phyloP scores from a whole-genome alignment of 1,284 basidiomycete genomes.

The Fomitopsis schrenkii region DNA sequence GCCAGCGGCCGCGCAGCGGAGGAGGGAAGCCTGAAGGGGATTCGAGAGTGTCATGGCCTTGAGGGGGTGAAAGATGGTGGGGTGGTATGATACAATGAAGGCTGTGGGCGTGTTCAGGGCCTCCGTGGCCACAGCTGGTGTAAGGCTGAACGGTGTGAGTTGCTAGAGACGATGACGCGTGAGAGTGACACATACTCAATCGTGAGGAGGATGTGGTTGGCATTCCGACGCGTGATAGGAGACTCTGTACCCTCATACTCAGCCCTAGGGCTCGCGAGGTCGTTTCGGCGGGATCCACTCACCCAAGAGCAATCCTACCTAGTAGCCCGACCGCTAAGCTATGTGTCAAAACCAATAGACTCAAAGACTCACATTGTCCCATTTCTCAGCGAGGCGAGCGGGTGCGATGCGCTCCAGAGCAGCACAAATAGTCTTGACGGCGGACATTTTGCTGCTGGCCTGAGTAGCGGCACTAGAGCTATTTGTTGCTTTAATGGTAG shows the following conservation, averaged over 20 bases:
- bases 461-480: not conserved
- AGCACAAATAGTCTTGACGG: conserved; percentile 49
- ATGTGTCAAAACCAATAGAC: conserved; percentile 7
- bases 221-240: conserved; percentile 51
- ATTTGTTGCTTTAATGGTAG: not conserved
- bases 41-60: conserved; percentile 76
- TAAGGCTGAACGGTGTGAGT: conserved; percentile 49
- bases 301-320: conserved; percentile 87
- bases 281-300: conserved; percentile 8
- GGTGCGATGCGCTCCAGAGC: conserved; percentile 84
- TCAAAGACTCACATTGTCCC: conserved; percentile 78
- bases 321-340: conserved; percentile 1
- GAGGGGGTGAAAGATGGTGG: conserved; percentile 83
- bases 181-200: conserved; percentile 63
- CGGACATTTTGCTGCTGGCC: conserved; percentile 21
- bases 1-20: conserved; percentile 76
- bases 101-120: conserved; percentile 60
- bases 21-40: conserved; percentile 77
- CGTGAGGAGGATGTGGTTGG: conserved; percentile 73
- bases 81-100: conserved; percentile 85
- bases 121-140: conserved; percentile 74
- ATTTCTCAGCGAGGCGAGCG: conserved; percentile 78
- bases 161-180: not conserved
- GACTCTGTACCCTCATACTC: conserved; percentile 51
- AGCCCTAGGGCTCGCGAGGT: not conserved